Evolutionary conservation across 495 filamentous ascomycete genomes (phyloP), one percentile per base, ranked within the genome.

Genomic region (Friedmanniomyces endolithicus): DNA sequence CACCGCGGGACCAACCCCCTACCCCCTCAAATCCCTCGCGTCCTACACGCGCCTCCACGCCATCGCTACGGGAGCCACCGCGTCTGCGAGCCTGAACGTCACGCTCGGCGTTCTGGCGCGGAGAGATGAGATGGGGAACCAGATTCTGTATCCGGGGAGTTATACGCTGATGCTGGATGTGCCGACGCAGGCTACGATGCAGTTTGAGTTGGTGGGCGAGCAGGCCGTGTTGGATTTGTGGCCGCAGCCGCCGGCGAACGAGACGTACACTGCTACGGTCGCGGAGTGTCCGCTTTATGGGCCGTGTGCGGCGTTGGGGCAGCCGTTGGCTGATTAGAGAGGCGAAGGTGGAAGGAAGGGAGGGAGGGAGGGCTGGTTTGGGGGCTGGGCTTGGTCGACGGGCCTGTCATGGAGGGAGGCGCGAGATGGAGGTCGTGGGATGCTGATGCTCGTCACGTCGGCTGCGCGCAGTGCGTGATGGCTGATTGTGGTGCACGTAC

Each of bases 11-110:
- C 83, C 82, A 0, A 57, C 62, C 48, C 84, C 83, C 3, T 70
- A 78, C 50, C 82, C 84, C 7, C 77, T 77, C 55, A 86, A 86
- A 65, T 75, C 74, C 63, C 71, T 86, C 0, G 79, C 78, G 3
- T 73, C 77, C 0, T 87, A 82, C 53, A 70, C 72, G 14, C 72
- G 84, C 16, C 55, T 84, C 8, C 66, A 67, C 6, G 65, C 55
- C 0, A 57, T 87, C 46, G 48, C 67, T 25, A 64, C 74, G 0
- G 73, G 72, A 0, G 47, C 63, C 8, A 67, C 66, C 0, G 56
- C 57, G 40, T 69, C 57, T 0, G 70, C 74, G 17, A 61, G 48
- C 7, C 59, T 87, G 43, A 68, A 70, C 1, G 61, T 84, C 48
- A 80, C 72, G 16, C 61, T 86, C 25, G 83, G 77, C 16, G 74